Evolutionary conservation across 75 land plant species (phyloP).

Genomic region (Picea sitchensis): DNA sequence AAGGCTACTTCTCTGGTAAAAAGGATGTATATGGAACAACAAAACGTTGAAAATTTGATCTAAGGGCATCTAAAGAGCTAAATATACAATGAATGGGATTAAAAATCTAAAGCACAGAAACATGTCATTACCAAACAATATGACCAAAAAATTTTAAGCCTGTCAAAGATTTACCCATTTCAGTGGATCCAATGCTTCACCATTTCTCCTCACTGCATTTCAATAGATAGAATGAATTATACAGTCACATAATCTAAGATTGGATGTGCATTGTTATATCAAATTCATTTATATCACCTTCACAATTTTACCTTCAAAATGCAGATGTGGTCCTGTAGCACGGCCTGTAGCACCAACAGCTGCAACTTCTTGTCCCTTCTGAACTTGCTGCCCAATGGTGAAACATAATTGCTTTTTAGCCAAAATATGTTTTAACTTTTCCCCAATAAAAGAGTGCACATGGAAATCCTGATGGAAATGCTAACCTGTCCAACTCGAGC

Average conservation of each 20-base stretch:
- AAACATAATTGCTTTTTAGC: neutral
- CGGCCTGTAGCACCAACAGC: conserved; percentile 39
- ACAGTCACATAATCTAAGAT: neutral
- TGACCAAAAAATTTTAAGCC: neutral
- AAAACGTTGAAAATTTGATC: neutral
- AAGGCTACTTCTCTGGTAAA: neutral
- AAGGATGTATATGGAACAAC: neutral
- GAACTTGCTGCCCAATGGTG: conserved; percentile 29
- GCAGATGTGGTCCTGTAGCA: conserved; percentile 39
- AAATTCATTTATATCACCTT: neutral
- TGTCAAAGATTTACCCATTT: conserved; percentile 34
- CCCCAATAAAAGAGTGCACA: neutral
- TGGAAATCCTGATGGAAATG: neutral
- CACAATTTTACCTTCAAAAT: conserved; percentile 30
- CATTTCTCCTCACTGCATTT: conserved; percentile 34
- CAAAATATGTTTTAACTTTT: neutral
- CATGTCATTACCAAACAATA: neutral
- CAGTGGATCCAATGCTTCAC: conserved; percentile 38
- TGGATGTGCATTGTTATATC: too few species aligned
- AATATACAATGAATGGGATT: neutral
- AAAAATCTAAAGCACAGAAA: neutral
- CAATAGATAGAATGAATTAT: neutral
- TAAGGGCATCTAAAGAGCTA: neutral
- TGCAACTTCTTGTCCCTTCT: conserved; percentile 36
- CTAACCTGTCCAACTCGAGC: conserved; percentile 37